phyloP scores from a whole-genome alignment of 768 basidiomycete genomes.

The Phlebiopsis gigantea region DNA sequence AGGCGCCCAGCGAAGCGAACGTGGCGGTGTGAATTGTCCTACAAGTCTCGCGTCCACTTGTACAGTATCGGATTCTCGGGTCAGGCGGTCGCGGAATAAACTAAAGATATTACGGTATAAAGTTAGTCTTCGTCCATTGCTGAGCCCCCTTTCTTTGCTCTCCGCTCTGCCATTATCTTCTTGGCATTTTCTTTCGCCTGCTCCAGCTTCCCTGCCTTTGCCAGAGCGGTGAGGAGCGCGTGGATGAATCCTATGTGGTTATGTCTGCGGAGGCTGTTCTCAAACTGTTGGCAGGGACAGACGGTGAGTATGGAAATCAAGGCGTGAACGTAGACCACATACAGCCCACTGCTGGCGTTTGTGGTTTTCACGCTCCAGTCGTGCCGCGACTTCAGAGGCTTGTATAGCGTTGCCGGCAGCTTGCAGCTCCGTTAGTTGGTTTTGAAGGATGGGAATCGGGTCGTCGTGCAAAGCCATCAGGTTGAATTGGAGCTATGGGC shows the following conservation, averaged over 20 bases:
- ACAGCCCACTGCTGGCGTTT: constrained; percentile 83
- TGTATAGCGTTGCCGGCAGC: constrained; percentile 25
- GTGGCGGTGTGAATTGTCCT: too few relatives aligned
- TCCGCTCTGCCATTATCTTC: constrained; percentile 38
- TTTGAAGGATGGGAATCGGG: constrained; percentile 64
- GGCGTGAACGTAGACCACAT: constrained; percentile 30
- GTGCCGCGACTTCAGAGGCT: constrained; percentile 49
- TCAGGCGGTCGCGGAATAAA: neutral
- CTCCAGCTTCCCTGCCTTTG: constrained; percentile 60
- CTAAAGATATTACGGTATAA: neutral
- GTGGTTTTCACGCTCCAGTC: constrained; percentile 59
- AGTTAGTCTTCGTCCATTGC: constrained; percentile 37
- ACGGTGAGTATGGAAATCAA: neutral
- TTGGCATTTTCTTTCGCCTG: constrained; percentile 42
- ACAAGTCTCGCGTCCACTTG: neutral
- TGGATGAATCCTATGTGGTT: constrained; percentile 84
- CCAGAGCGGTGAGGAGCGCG: constrained; percentile 65
- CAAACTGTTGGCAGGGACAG: constrained; percentile 46
- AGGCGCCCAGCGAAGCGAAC: too few relatives aligned
- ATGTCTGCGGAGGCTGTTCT: constrained; percentile 81
- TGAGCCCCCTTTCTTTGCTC: constrained; percentile 34
- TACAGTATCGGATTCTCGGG: too few relatives aligned
- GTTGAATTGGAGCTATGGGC: constrained; percentile 79
- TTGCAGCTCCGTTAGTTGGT: constrained; percentile 47
- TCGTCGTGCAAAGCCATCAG: constrained; percentile 83